A percentile compares a stretch with the other conserved stretches of the same genome.
Conservation (phyloP, 2,329 filamentous ascomycete species). For the Exophiala calicioides region DNA sequence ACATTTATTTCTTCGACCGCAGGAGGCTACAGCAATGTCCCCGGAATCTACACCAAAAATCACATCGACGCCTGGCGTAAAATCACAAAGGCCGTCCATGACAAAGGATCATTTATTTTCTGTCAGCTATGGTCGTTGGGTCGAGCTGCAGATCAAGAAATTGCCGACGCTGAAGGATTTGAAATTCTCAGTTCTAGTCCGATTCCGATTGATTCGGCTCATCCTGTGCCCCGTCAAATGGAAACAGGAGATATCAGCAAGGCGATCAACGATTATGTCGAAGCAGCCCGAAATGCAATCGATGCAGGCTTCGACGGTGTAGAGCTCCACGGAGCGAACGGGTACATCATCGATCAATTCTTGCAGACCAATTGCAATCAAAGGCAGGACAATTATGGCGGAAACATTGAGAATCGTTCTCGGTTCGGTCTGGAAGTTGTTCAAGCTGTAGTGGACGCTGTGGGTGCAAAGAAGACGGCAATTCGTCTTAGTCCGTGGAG, state of each 20-base stretch:
- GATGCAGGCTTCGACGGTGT: slow-evolving; percentile 56
- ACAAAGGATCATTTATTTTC: no score
- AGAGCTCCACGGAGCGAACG: slow-evolving; percentile 50
- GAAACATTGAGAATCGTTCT: slow-evolving; percentile 52
- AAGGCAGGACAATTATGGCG: slow-evolving; percentile 53
- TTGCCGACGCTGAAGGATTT: no score
- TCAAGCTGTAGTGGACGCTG: slow-evolving; percentile 35
- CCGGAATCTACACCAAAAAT: no score
- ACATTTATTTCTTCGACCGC: no score
- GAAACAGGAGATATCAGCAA: slow-evolving; percentile 45
- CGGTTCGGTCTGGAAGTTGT: slow-evolving; percentile 54
- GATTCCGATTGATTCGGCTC: no score
- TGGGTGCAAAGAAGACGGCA: slow-evolving; percentile 42
- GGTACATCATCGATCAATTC: slow-evolving; percentile 56
- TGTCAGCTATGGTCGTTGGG: no score
- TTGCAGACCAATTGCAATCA: slow-evolving; percentile 52
- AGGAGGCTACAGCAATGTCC: no score
- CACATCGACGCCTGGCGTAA: no score
- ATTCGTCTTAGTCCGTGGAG: slow-evolving; percentile 53
- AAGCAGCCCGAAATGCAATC: slow-evolving; percentile 54
- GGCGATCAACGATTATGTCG: slow-evolving; percentile 45
- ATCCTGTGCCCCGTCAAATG: no score
- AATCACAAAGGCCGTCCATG: no score
- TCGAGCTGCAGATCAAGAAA: no score
- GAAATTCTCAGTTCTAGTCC: no score